Evolutionary conservation across 2,329 filamentous ascomycete species (phyloP).

Genomic region (Coleophoma eucalyptorum): DNA sequence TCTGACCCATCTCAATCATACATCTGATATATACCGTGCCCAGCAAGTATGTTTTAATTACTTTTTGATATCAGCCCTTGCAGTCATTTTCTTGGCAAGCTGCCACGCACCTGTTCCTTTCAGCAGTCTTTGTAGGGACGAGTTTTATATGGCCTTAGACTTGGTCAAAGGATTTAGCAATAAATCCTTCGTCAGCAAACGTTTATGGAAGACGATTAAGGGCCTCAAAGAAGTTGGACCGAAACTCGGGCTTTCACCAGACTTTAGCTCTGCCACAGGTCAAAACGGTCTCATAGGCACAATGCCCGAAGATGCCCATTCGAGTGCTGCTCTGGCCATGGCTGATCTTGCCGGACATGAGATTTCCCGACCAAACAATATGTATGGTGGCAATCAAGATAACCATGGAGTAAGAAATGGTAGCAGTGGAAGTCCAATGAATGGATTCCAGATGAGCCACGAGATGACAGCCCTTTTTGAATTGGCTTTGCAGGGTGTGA

Average conservation of each 20-base stretch:
- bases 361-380: conserved; percentile 17
- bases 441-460: conserved; percentile 29
- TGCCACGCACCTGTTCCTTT: conserved; percentile 60
- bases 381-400: conserved; percentile 1
- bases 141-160: conserved; percentile 65
- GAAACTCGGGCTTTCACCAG: conserved; percentile 47
- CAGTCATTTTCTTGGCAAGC: conserved; percentile 60
- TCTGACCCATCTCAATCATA: conserved; percentile 57
- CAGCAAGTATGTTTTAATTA: conserved; percentile 66
- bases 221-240: conserved; percentile 70
- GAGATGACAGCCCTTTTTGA: conserved; percentile 31
- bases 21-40: conserved; percentile 57
- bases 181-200: conserved; percentile 56
- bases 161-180: conserved; percentile 59
- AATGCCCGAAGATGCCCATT: conserved; percentile 42
- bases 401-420: conserved; percentile 7
- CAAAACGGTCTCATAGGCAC: conserved; percentile 1
- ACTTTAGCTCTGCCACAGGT: conserved; percentile 1
- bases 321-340: conserved; percentile 50
- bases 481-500: conserved; percentile 23
- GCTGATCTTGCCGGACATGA: conserved; percentile 43
- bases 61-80: conserved; percentile 60
- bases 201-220: conserved; percentile 50
- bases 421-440: conserved; percentile 22
- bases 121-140: conserved; percentile 55